phyloP scores from a whole-genome alignment of 2,329 filamentous ascomycete species.

The Fusarium austroafricanum region DNA sequence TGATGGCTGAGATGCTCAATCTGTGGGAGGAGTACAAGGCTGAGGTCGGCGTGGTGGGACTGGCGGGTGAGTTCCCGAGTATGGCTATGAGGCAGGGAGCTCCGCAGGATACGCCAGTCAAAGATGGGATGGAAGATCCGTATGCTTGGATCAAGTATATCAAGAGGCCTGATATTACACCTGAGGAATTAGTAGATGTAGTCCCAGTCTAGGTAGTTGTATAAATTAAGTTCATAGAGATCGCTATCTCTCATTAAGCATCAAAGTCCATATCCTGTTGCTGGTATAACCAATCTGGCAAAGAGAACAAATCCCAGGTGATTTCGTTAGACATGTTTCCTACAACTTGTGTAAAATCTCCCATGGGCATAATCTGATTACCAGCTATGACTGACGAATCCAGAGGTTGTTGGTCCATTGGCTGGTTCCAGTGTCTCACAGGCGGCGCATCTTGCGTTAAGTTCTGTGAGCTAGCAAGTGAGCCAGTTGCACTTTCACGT shows the following conservation, averaged over 20 bases:
- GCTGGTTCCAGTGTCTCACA: neutral
- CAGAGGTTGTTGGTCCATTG: neutral
- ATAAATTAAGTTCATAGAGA: neutral
- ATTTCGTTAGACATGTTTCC: neutral
- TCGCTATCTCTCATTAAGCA: neutral
- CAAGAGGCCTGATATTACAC: constrained; percentile 13
- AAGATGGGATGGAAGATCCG: constrained; percentile 21
- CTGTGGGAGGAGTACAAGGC: constrained; percentile 27
- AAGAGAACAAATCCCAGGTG: neutral
- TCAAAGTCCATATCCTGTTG: neutral
- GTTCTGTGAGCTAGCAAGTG: neutral
- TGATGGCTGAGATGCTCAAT: constrained; percentile 45
- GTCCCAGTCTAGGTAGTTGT: neutral
- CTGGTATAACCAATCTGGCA: neutral
- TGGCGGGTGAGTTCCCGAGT: constrained; percentile 8
- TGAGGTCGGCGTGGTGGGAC: constrained; percentile 20
- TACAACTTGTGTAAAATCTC: neutral
- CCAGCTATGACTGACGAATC: neutral
- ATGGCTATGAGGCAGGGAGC: neutral
- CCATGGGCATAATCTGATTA: neutral
- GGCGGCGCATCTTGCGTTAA: neutral
- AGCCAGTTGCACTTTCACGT: neutral
- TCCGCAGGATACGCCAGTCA: neutral
- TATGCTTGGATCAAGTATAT: constrained; percentile 34
- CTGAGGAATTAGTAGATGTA: neutral